Base-by-base conservation (phyloP, 2,329 filamentous ascomycete species). In the Chrysoporthe deuterocubensis region DNA sequence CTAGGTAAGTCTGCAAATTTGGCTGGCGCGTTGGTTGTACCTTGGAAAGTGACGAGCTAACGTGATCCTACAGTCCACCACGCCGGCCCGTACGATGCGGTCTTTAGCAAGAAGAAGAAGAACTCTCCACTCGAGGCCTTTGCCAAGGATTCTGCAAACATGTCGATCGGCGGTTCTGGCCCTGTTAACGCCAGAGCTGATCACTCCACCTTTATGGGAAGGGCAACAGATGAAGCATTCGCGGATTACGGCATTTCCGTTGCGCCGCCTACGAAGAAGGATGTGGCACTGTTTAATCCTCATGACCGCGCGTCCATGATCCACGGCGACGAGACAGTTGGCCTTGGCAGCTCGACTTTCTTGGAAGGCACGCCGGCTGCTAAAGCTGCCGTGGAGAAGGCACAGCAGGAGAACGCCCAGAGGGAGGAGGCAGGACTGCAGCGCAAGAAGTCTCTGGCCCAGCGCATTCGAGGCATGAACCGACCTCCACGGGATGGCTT, bases 121-220 rank as follows among this genome's bases (percentile, higher is more conserved):
- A 89, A 92, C 65, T 94, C 96, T 7, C 96, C 96, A 0, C 97
- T 99, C 93, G 90, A 97, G 77, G 96, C 96, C 1, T 99, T 98
- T 79, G 93, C 96, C 32, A 92, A 93, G 75, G 93, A 92, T 74
- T 97, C 94, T 1, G 87, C 92, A 69, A 99, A 99, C 83, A 98
- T 97, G 83, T 90, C 90, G 1, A 81, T 99, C 14, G 95, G 95
- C 66, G 96, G 96, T 14, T 85, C 93, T 16, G 96, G 95, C 1
- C 95, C 96, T 1, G 79, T 96, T 63, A 95, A 96, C 75, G 85
- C 85, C 64, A 89, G 91, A 69, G 89, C 96, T 37, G 93, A 98
- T 76, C 90, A 97, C 73, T 90, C 92, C 67, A 87, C 90, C n/a
- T 94, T 97, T 78, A 90, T 97, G 83, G 96, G 96, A 60, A 81